Evolutionary conservation across 371 early-diverging fungal species (phyloP), one percentile per base, ranked within the genome.

Genomic region (Mortierella sp.): DNA sequence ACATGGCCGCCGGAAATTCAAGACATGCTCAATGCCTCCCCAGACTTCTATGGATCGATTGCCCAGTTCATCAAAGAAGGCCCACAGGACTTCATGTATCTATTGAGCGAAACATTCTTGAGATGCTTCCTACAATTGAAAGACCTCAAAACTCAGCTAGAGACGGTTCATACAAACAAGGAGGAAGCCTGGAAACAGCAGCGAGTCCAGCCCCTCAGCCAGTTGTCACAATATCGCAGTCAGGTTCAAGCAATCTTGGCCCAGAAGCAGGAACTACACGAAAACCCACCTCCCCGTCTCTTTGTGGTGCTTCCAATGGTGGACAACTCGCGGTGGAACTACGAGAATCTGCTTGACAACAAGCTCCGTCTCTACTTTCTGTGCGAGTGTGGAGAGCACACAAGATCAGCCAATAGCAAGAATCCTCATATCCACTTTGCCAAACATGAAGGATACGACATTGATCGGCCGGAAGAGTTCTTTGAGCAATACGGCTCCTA

Each of bases 321-420:
- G 40, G 43, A 24, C 4, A 31, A 44, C 13, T 14, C 34, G 2
- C 14, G 21, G 16, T 63, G 51, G 45, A 43, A 63, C 47, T 54
- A 44, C 7, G 19, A 9, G 14, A 45, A 43, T n/a, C 17, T 31
- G 25, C 39, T 31, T 44, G 12, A 29, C 21, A 54, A 44, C 25
- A 54, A 55, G 50, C 53, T 63, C 46, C 63, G 63, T 14, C 47
- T 63, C 25, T 29, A 55, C 47, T 55, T 63, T 28, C 28, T 63
- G 6, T 63, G 63, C 43, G 63, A 63, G 43, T 63, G 63, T 31
- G 63, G 63, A 21, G 48, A 49, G 17, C 63, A 63, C 40, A 63
- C 56, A 22, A 48, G 29, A 44, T 19, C 48, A 4, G 14, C 4
- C 29, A 44, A 43, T 10, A 54, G 48, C 54, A 62, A 31, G 41